Evolutionary conservation across 2,329 filamentous ascomycete species (phyloP).

Genomic region (Karstenula rhodostoma): DNA sequence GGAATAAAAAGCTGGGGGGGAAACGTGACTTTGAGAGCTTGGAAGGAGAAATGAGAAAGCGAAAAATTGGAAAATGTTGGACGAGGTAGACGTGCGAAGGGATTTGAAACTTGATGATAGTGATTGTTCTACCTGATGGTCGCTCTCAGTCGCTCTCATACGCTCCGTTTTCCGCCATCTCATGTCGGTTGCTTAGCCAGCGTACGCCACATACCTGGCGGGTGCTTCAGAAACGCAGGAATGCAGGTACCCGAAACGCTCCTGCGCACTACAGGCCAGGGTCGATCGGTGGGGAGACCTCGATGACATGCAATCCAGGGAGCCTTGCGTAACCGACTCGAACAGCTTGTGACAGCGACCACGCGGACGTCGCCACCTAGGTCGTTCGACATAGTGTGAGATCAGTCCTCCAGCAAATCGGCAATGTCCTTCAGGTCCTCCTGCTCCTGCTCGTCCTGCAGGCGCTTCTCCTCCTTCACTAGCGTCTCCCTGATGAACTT

Average conservation of each 20-base stretch:
- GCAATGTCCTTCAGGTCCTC: slow-evolving; percentile 79
- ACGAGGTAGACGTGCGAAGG: neutral
- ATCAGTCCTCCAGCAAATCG: slow-evolving; percentile 64
- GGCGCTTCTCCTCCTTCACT: slow-evolving; percentile 65
- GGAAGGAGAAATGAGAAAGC: neutral
- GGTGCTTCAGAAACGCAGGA: slow-evolving; percentile 10
- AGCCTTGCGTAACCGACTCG: slow-evolving; percentile 12
- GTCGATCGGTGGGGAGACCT: neutral
- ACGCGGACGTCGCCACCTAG: neutral
- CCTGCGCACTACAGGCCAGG: neutral
- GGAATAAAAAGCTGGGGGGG: neutral
- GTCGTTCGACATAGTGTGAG: neutral
- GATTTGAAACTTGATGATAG: neutral
- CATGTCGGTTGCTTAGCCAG: slow-evolving; percentile 7
- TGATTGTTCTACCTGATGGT: neutral
- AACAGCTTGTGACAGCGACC: slow-evolving; percentile 10
- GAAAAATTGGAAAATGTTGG: neutral
- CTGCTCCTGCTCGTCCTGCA: slow-evolving; percentile 66
- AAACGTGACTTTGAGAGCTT: neutral
- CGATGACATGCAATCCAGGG: slow-evolving; percentile 15
- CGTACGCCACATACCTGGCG: slow-evolving; percentile 15
- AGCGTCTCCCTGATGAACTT: slow-evolving; percentile 71
- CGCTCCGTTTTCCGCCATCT: neutral
- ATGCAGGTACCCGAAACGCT: slow-evolving; percentile 11
- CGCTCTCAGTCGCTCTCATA: slow-evolving; percentile 5